These are phyloP conservation scores for Paspalum vaginatum DNA, from an alignment of 176 grass and related monocot genomes.

Conservation along the genomic window DNA sequence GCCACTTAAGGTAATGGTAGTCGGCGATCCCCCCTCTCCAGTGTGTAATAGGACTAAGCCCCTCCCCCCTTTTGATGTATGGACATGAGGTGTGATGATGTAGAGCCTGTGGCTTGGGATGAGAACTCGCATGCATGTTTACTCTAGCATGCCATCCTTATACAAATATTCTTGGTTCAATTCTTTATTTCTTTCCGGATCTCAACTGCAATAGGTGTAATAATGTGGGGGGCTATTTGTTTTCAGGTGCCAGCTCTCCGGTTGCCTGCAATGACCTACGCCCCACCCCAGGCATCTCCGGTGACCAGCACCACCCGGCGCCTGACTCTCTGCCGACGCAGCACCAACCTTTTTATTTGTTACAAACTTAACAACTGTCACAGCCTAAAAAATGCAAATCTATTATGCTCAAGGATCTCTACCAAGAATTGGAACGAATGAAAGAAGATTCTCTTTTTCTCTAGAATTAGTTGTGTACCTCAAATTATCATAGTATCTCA, in stretches of 20 bases:
- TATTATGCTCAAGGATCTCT: constrained; percentile 75
- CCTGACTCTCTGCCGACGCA: too few species aligned
- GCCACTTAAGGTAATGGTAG: constrained; percentile 2
- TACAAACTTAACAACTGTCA: constrained; percentile 27
- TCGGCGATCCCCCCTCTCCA: constrained; percentile 1
- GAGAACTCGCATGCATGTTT: not conserved
- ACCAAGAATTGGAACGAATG: constrained; percentile 85
- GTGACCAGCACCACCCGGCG: too few species aligned
- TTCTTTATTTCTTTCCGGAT: not conserved
- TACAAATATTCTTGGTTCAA: not conserved
- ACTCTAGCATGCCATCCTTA: not conserved
- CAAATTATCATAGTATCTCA: constrained; percentile 36
- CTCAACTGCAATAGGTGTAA: not conserved
- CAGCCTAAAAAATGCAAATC: constrained; percentile 75
- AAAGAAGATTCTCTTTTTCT: constrained; percentile 69
- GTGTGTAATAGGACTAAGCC: not conserved
- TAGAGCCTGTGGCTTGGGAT: not conserved
- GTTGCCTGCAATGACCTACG: too few species aligned
- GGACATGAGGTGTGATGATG: not conserved
- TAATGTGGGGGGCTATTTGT: not conserved
- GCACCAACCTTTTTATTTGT: too few species aligned
- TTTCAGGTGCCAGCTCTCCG: constrained; percentile 82
- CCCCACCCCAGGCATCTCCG: too few species aligned
- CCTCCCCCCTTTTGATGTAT: not conserved
- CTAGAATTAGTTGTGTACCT: constrained; percentile 23